phyloP scores from a whole-genome alignment of 768 basidiomycete species.

The Tylopilus cervinicoccineus region DNA sequence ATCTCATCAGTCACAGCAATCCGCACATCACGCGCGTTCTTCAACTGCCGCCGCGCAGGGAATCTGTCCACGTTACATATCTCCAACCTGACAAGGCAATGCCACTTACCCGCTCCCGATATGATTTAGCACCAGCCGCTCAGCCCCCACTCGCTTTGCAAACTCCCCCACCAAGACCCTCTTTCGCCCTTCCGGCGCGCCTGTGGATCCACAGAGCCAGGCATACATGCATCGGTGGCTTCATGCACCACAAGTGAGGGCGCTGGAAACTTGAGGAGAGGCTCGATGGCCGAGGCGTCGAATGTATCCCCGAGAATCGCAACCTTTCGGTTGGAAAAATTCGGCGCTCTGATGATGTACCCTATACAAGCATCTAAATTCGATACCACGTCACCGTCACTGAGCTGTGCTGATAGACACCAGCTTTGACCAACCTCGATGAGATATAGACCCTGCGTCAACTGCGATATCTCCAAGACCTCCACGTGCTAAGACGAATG shows the following conservation, averaged over 20 bases:
- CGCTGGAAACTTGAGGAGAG: constrained; percentile 46
- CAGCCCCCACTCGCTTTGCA: constrained; percentile 56
- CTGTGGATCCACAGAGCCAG: constrained; percentile 46
- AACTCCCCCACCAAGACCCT: constrained; percentile 72
- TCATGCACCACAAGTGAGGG: constrained; percentile 81
- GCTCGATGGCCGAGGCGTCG: constrained; percentile 57
- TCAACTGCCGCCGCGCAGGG: constrained; percentile 41
- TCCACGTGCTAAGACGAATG: constrained; percentile 41
- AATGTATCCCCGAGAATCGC: constrained; percentile 77
- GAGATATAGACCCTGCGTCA: constrained; percentile 71
- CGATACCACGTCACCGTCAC: not conserved
- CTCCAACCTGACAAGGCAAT: not conserved
- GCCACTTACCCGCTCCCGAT: constrained; percentile 58
- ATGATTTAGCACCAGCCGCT: constrained; percentile 71
- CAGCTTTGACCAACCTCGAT: constrained; percentile 53
- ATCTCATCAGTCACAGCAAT: constrained; percentile 54
- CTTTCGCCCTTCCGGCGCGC: constrained; percentile 40
- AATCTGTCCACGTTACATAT: constrained; percentile 38
- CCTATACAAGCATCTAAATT: constrained; percentile 71
- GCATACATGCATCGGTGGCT: constrained; percentile 73
- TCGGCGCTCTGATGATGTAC: constrained; percentile 65
- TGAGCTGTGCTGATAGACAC: not conserved
- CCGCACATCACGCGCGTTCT: constrained; percentile 31
- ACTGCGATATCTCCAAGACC: constrained; percentile 45
- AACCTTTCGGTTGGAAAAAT: constrained; percentile 51